phyloP scores from a whole-genome alignment of 192 early-diverging fungal species.

The Coemansia javaensis region DNA sequence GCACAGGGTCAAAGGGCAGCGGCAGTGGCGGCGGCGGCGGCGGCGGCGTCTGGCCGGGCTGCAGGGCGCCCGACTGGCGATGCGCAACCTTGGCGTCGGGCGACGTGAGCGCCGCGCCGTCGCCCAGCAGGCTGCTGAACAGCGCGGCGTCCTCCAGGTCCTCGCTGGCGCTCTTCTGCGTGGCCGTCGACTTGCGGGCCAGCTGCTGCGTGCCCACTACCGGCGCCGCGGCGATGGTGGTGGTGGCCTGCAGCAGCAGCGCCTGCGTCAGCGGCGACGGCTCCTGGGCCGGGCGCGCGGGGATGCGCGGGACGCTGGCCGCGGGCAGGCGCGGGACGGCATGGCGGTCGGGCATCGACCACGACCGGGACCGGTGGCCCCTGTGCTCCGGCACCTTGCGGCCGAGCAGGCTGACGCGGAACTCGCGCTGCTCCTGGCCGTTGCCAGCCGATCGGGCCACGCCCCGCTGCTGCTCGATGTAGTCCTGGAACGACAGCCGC shows the following conservation, averaged over 20 bases:
- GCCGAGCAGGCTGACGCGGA: slow-evolving; percentile 45
- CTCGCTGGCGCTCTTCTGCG: slow-evolving; percentile 19
- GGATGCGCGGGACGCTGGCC: neutral
- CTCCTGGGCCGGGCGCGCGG: slow-evolving; percentile 24
- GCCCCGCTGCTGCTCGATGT: slow-evolving; percentile 34
- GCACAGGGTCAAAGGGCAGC: slow-evolving; percentile 25
- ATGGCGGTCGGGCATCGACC: slow-evolving; percentile 27
- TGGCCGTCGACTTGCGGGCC: slow-evolving; percentile 4
- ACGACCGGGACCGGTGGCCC: slow-evolving; percentile 17
- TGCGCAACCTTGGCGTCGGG: slow-evolving; percentile 16
- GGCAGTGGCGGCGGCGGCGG: slow-evolving; percentile 15
- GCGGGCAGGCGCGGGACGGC: slow-evolving; percentile 1
- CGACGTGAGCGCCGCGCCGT: slow-evolving; percentile 35
- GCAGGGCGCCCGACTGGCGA: slow-evolving; percentile 9
- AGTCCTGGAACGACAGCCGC: slow-evolving; percentile 31
- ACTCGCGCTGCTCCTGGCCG: slow-evolving; percentile 42
- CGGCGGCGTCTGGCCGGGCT: slow-evolving; percentile 4
- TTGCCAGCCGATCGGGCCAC: slow-evolving; percentile 1
- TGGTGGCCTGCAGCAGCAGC: slow-evolving; percentile 13
- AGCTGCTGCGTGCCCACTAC: too few species aligned
- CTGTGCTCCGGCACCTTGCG: slow-evolving; percentile 8
- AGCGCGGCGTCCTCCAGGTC: slow-evolving; percentile 24
- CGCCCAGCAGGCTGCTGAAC: slow-evolving; percentile 41
- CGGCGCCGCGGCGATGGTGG: too few species aligned
- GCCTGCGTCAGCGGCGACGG: slow-evolving; percentile 35